Evolutionary conservation across 78 protist species (phyloP).

Genomic region (Dictyostelium purpureum): DNA sequence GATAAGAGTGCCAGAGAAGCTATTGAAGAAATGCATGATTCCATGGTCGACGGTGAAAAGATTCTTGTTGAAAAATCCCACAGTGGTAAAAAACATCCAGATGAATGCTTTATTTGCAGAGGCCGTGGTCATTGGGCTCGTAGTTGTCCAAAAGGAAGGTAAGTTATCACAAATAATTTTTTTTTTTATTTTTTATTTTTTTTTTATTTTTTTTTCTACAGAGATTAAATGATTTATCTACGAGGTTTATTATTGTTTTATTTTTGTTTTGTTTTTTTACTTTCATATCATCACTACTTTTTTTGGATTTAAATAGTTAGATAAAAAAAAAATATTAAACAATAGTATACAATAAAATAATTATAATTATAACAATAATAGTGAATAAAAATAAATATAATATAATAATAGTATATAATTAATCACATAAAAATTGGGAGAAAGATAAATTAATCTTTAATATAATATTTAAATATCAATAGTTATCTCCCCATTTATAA

Average conservation of each 20-base stretch:
- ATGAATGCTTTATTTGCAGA: constrained; percentile 56
- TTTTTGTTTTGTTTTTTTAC: not conserved
- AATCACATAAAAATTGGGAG: too few species aligned
- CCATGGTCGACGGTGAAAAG: constrained; percentile 18
- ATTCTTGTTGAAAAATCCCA: constrained; percentile 66
- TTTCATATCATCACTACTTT: not conserved
- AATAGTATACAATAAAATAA: too few species aligned
- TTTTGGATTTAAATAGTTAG: not conserved
- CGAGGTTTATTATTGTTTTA: not conserved
- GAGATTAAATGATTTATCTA: too few species aligned
- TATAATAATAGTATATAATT: too few species aligned
- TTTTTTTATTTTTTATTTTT: not conserved
- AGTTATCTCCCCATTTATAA: too few species aligned
- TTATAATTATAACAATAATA: too few species aligned
- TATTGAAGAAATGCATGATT: constrained; percentile 24
- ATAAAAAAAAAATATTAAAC: too few species aligned
- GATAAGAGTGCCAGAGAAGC: constrained; percentile 76
- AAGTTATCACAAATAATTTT: not conserved
- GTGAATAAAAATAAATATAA: too few species aligned
- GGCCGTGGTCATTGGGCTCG: constrained; percentile 65
- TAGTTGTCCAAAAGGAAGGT: constrained; percentile 29
- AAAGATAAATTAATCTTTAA: too few species aligned
- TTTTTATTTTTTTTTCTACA: not conserved
- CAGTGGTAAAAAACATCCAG: constrained; percentile 51
- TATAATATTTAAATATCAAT: too few species aligned